Evolutionary conservation across 768 basidiomycete genomes (phyloP), one percentile per base, ranked within the genome.

Genomic region (Suillus placidus): DNA sequence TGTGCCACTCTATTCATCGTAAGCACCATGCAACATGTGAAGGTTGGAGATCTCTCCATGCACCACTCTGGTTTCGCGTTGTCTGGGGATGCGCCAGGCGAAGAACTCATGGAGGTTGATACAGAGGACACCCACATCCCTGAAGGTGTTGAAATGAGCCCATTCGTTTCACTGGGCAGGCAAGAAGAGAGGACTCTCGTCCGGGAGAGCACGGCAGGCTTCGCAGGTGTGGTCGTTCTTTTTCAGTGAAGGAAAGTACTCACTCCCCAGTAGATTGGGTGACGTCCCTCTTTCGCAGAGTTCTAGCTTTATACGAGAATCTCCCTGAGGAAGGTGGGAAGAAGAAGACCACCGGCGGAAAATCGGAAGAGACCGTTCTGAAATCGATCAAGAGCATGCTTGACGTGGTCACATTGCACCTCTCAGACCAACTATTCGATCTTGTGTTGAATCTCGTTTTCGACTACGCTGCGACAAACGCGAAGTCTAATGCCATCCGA

Each of bases 261-360:
- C 12, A 57, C 45, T 68, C 37, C 71, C 38, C 10, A 40, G 55
- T 66, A 93, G 93, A 92, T 72, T 94, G 93, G 93, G 88, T 94
- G 14, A 84, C 84, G 0, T 87, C 89, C 26, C 84, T 94, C 37
- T 89, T 94, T 71, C 83, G 91, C 18, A 86, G 93, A 12, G 87
- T 94, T 61, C 81, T 94, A 61, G 86, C 92, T 1, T 79, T 98
- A 23, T 96, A 91, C 72, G 93, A 95, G 79, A 96, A 97, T 73
- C 80, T 99, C 6, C 96, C 96, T 0, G 97, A 99, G 75, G 96
- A 97, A 78, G 95, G 93, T 13, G 97, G 97, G 6, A 88, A 87
- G 79, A 87, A 84, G 78, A 92, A 92, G 67, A 90, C 85, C 42
- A 94, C 93, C 2, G 93, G 93, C 30, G 93, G 93, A n/a, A 92